phyloP scores from a whole-genome alignment of 495 filamentous ascomycete genomes.

The Ramalina peruviana region DNA sequence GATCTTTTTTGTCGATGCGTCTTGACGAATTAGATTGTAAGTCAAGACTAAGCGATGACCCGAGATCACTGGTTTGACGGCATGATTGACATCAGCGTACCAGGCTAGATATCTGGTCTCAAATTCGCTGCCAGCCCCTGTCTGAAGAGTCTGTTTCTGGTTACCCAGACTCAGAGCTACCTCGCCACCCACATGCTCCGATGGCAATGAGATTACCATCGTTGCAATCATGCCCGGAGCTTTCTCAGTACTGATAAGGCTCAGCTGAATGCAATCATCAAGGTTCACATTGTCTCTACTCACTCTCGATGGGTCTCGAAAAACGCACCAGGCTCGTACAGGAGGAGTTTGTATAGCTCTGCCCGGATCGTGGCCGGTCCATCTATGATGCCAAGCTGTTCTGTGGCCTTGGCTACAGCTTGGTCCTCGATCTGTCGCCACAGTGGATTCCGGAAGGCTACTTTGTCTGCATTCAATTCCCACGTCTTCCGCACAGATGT shows the following conservation, averaged over 20 bases:
- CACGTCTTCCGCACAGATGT: conserved; percentile 33
- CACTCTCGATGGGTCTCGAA: conserved; percentile 38
- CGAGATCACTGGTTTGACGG: conserved; percentile 32
- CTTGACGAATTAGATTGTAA: conserved; percentile 35
- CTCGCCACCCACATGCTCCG: conserved; percentile 36
- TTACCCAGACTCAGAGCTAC: conserved; percentile 30
- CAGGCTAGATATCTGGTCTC: conserved; percentile 31
- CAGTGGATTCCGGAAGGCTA: conserved; percentile 26
- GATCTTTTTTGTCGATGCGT: conserved; percentile 12
- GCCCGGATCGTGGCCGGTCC: conserved; percentile 13
- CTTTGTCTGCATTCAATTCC: conserved; percentile 32
- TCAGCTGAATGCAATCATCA: not conserved
- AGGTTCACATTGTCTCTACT: not conserved
- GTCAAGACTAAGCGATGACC: conserved; percentile 40
- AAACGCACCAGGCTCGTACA: conserved; percentile 41
- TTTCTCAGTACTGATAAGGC: conserved; percentile 28
- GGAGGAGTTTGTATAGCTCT: conserved; percentile 38
- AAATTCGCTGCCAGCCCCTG: conserved; percentile 18
- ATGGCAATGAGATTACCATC: conserved; percentile 37
- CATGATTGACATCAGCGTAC: conserved; percentile 43
- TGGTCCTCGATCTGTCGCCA: conserved; percentile 15
- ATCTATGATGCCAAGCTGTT: conserved; percentile 5
- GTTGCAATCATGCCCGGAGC: conserved; percentile 43
- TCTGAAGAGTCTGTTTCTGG: conserved; percentile 22
- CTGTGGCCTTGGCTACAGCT: not conserved